A percentile compares a stretch with the other conserved stretches of the same genome.
Conservation (phyloP, 78 protist species). For the Polysphondylium violaceum region DNA sequence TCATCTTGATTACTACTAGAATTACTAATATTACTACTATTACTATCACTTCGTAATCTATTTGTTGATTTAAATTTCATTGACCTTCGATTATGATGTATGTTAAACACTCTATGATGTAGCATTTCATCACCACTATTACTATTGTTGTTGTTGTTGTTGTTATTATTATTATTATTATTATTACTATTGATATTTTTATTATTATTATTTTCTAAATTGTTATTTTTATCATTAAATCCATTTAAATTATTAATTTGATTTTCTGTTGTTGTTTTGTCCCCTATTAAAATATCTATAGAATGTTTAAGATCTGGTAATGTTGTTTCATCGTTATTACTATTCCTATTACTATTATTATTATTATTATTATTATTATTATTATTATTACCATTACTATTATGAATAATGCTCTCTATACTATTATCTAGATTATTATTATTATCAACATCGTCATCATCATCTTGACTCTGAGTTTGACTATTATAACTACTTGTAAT, state of each 20-base stretch:
- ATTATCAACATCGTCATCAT: slow-evolving; percentile 1
- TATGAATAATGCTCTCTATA: neutral
- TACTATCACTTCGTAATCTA: no score
- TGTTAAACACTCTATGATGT: no score
- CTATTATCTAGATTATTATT: neutral
- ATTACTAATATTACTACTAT: neutral
- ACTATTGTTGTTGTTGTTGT: no score
- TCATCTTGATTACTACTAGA: neutral
- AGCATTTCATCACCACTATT: no score
- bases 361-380: neutral
- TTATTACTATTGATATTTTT: neutral
- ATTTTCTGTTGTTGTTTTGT: neutral
- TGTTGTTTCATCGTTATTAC: neutral
- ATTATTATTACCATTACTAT: neutral
- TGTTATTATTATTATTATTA: no score
- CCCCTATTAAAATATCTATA: neutral
- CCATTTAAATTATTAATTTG: neutral
- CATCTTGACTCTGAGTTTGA: neutral
- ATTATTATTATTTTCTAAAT: neutral
- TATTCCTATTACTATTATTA: neutral
- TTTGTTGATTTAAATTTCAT: no score
- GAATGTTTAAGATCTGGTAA: slow-evolving; percentile 39
- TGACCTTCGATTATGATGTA: no score
- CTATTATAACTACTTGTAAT: neutral
- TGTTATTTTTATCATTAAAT: neutral